phyloP scores from a whole-genome alignment of 345 rosid species.

The Odontarrhena argentea region DNA sequence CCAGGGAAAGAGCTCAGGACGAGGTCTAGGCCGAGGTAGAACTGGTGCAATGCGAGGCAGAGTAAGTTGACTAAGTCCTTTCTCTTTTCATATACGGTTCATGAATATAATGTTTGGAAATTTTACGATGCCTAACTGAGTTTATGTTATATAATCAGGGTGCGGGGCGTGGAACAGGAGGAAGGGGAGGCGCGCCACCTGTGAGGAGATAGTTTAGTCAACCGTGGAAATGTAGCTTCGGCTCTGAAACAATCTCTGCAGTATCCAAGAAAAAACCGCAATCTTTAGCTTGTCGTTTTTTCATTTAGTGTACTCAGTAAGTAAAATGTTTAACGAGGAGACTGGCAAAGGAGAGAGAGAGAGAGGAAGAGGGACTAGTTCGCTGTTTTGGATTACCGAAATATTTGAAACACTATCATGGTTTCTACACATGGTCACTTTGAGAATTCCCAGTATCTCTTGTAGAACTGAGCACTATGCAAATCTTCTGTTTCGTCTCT shows the following conservation, averaged over 20 bases:
- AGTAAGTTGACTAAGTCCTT: conserved; percentile 50
- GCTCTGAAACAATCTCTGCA: not conserved
- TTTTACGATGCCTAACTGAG: not conserved
- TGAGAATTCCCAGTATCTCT: conserved; percentile 14
- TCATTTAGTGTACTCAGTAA: conserved; percentile 6
- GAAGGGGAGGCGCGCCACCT: conserved; percentile 80
- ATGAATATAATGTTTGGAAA: conserved; percentile 5
- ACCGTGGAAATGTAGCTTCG: not conserved
- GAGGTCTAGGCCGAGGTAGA: conserved; percentile 94
- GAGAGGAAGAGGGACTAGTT: not conserved
- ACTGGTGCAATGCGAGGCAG: conserved; percentile 84
- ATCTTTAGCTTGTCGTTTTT: conserved; percentile 20
- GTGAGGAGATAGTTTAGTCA: conserved; percentile 56
- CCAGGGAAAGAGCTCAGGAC: conserved; percentile 85
- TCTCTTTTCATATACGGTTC: not conserved
- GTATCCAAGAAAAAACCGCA: not conserved
- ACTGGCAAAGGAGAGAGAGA: not conserved
- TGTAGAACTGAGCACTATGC: conserved; percentile 13
- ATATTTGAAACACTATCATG: conserved; percentile 19
- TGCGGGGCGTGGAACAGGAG: conserved; percentile 77
- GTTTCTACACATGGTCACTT: not conserved
- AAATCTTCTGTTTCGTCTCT: not conserved
- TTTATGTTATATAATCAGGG: conserved; percentile 44
- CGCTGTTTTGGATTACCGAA: conserved; percentile 3
- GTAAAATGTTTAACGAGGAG: conserved; percentile 10